These are phyloP conservation scores for Trichoderma aggressivum DNA, from an alignment of 2,329 filamentous ascomycete genomes.

Conservation along the genomic window DNA sequence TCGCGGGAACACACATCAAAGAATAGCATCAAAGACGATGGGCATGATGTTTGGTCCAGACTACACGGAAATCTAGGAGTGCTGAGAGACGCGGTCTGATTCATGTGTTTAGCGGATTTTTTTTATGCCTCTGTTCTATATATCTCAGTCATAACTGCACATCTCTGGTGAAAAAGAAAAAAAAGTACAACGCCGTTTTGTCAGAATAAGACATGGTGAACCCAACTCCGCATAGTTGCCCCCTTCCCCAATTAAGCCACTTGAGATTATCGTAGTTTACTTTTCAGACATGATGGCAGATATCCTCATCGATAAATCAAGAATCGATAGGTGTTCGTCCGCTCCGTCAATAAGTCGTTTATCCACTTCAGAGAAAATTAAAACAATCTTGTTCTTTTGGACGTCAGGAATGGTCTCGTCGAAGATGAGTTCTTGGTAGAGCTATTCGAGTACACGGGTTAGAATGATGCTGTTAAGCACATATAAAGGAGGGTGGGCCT, in stretches of 20 bases:
- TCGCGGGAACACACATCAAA: constrained; percentile 17
- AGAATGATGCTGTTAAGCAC: constrained; percentile 21
- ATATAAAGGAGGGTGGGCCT: constrained; percentile 26
- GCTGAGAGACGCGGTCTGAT: constrained; percentile 35
- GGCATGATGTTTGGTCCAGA: constrained; percentile 47
- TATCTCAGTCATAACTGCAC: neutral
- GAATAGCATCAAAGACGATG: constrained; percentile 21
- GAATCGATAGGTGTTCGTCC: constrained; percentile 87
- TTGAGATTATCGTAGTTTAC: constrained; percentile 20
- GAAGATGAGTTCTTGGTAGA: constrained; percentile 79
- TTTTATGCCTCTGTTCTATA: constrained; percentile 4
- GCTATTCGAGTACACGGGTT: constrained; percentile 38
- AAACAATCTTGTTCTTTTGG: constrained; percentile 87
- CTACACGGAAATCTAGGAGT: constrained; percentile 55
- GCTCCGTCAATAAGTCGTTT: constrained; percentile 92
- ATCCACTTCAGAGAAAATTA: constrained; percentile 89
- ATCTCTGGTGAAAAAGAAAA: constrained; percentile 6
- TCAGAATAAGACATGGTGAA: constrained; percentile 4
- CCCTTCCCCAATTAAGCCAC: neutral
- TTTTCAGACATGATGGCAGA: constrained; percentile 63
- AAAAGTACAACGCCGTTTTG: constrained; percentile 16
- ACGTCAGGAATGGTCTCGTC: constrained; percentile 80
- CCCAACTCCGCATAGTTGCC: neutral
- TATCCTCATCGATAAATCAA: constrained; percentile 81
- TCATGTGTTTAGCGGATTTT: neutral